Percentiles rank a stretch among this genome's conserved stretches.
Evolutionary conservation across 192 early-diverging fungal genomes (phyloP).

Genomic region (Podila epigama): DNA sequence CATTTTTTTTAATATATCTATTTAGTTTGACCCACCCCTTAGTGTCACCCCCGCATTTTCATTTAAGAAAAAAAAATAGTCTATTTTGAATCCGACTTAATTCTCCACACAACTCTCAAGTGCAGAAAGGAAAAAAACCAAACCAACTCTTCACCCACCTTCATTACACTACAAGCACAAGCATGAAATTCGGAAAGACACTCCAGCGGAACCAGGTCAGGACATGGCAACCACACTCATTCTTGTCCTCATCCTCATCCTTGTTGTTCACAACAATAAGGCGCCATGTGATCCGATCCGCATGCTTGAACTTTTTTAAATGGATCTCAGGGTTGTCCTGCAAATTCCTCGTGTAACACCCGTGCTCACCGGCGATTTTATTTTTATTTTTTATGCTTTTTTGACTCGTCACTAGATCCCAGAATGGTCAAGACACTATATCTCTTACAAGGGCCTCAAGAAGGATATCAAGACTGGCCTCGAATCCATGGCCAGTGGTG

Average conservation of each 20-base stretch:
- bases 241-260: neutral
- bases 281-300: neutral
- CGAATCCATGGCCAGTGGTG: conserved; percentile 19
- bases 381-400: neutral
- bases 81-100: no score
- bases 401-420: conserved; percentile 43
- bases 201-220: conserved; percentile 53
- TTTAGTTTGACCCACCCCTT: no score
- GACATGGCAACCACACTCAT: neutral
- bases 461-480: conserved; percentile 71
- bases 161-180: neutral
- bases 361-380: neutral
- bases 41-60: no score
- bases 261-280: neutral
- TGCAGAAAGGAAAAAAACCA: neutral
- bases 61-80: no score
- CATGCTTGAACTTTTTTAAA: no score
- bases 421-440: conserved; percentile 63
- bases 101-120: neutral
- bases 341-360: neutral
- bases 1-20: no score
- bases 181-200: conserved; percentile 66
- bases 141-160: no score
- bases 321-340: no score
- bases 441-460: conserved; percentile 78